phyloP scores from a whole-genome alignment of 1,284 basidiomycete species.

The Cutaneotrichosporon sp. region DNA sequence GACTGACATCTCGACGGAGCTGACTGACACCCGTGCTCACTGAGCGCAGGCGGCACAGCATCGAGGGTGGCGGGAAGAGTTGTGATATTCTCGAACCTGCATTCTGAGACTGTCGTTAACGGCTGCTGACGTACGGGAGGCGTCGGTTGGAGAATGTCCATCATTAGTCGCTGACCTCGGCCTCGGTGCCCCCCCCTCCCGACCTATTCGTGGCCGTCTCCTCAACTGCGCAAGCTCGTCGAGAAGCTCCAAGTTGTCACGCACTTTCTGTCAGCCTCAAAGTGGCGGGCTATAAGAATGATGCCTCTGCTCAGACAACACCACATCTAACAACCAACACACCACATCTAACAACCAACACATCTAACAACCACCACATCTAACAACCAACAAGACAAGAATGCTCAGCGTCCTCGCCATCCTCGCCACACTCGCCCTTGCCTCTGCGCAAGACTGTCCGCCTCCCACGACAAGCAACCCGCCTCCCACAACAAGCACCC shows the following conservation, averaged over 20 bases:
- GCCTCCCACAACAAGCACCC: not conserved
- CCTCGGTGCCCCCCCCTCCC: too few relatives aligned
- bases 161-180: too few relatives aligned
- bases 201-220: too few relatives aligned
- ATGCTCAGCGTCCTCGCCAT: conserved; percentile 11
- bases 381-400: not conserved
- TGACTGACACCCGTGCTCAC: not conserved
- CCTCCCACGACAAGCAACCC: conserved; percentile 8
- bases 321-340: too few relatives aligned
- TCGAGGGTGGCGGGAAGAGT: not conserved
- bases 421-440: conserved; percentile 16
- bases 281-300: too few relatives aligned
- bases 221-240: too few relatives aligned
- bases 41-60: not conserved
- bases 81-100: not conserved
- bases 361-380: not conserved
- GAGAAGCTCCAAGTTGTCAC: too few relatives aligned
- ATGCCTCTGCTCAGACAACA: too few relatives aligned
- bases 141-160: too few relatives aligned
- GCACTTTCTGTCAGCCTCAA: too few relatives aligned
- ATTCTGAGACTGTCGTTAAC: not conserved
- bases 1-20: not conserved
- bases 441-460: conserved; percentile 13
- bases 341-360: not conserved
- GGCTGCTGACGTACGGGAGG: too few relatives aligned